Percentiles rank a stretch among this genome's conserved stretches.
These are phyloP conservation scores for Capillidium heterosporum DNA, from an alignment of 371 early-diverging fungal genomes.

Conservation along the genomic window DNA sequence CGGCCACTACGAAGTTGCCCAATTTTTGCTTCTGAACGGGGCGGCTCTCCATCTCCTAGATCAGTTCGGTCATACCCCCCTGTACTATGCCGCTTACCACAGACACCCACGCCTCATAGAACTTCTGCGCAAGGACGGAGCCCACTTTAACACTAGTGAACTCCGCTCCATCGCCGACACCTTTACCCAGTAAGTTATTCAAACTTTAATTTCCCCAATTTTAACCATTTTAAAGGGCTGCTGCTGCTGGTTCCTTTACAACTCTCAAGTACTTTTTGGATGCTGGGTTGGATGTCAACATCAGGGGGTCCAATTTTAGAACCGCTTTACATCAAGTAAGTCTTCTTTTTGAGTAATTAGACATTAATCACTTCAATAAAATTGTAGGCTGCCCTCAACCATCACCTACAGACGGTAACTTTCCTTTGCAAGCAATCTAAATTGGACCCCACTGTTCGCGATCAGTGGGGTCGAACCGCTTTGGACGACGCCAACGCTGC, in stretches of 20 bases:
- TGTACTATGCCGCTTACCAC: conserved; percentile 59
- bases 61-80: conserved; percentile 69
- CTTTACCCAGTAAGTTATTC: not conserved
- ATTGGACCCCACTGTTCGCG: conserved; percentile 22
- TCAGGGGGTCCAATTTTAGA: conserved; percentile 25
- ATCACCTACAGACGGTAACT: conserved; percentile 21
- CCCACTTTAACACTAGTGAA: conserved; percentile 73
- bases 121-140: conserved; percentile 65
- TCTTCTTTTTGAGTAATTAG: not conserved
- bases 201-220: not conserved
- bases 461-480: conserved; percentile 31
- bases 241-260: conserved; percentile 26
- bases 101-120: conserved; percentile 35
- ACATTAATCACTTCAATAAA: not conserved
- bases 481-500: conserved; percentile 16
- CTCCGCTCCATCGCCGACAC: conserved; percentile 28
- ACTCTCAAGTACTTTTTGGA: conserved; percentile 24
- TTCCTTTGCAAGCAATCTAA: conserved; percentile 18
- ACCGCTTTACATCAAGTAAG: conserved; percentile 35
- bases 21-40: conserved; percentile 63
- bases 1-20: conserved; percentile 45
- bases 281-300: conserved; percentile 35
- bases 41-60: conserved; percentile 89
- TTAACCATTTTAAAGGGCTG: conserved; percentile 19
- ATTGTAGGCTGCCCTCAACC: conserved; percentile 22